These are phyloP conservation scores for Carex scoparia DNA, from an alignment of 176 grass and related monocot species.

Conservation along the genomic window DNA sequence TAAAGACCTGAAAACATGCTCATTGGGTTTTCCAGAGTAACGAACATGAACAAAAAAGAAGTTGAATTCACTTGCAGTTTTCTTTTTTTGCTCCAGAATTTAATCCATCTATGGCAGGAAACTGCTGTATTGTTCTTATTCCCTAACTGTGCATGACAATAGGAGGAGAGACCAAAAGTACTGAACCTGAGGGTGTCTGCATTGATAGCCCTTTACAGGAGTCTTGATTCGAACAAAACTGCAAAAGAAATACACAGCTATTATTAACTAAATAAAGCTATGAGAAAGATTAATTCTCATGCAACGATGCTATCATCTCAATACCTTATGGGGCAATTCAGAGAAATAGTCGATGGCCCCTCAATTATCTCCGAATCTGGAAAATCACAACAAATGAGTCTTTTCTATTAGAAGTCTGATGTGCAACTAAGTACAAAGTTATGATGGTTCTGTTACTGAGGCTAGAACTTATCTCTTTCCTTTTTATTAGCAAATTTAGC, in stretches of 20 bases:
- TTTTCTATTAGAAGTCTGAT: slow-evolving; percentile 2
- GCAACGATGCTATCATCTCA: slow-evolving; percentile 1
- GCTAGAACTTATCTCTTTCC: not conserved
- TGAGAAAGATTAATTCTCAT: not conserved
- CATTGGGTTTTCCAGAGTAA: not conserved
- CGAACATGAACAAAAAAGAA: not conserved
- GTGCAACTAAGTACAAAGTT: not conserved
- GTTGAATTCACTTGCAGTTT: not conserved
- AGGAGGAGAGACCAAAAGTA: slow-evolving; percentile 25
- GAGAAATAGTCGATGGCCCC: slow-evolving; percentile 84
- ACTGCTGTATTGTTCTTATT: not conserved
- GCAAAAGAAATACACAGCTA: slow-evolving; percentile 25
- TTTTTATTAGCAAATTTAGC: not conserved
- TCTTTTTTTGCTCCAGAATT: not conserved
- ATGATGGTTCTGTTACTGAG: not conserved
- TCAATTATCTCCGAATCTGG: slow-evolving; percentile 86
- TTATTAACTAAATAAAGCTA: not conserved
- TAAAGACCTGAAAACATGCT: not conserved
- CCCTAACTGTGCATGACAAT: slow-evolving; percentile 1
- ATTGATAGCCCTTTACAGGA: slow-evolving; percentile 75
- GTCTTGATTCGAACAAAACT: slow-evolving; percentile 77
- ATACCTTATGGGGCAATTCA: slow-evolving; percentile 98
- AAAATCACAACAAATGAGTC: not conserved
- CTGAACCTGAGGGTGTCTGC: slow-evolving; percentile 90
- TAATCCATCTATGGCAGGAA: not conserved